Evolutionary conservation across 331 rosid genomes (phyloP), one percentile per base, ranked within the genome.

Genomic region (Malus hybrid): DNA sequence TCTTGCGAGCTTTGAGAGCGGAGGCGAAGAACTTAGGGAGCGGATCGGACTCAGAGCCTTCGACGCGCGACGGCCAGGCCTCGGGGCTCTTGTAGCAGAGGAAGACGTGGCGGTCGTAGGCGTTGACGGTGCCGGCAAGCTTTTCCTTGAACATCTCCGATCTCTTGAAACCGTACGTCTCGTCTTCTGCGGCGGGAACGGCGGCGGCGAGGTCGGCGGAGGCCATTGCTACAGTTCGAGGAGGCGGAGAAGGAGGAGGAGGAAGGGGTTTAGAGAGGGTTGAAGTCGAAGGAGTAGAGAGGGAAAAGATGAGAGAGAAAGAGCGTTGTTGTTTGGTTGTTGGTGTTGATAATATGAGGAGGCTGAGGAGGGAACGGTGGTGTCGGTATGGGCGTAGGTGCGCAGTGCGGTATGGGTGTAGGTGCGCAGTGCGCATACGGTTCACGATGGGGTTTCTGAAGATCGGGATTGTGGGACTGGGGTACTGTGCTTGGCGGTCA

Each of bases 101-200:
- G 79, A 93, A 93, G 1, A 93, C 87, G 65, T 93, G 98, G 72
- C 98, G 96, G 36, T 85, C 93, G 87, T 93, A 91, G 10, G 90
- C 74, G 20, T 78, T 84, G 14, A 91, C 87, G 28, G 96, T 90
- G 22, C 95, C 96, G 7, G 89, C 86, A 27, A 90, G 94, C 13
- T 57, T 90, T 42, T 68, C 85, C 75, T 52, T 71, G 85, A 86
- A 86, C 98, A 93, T 91, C 86, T 93, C 98, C 64, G 88, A 87
- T 12, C 98, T 86, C 29, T 76, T 77, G 85, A 93, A 93, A 6
- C 97, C 98, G 80, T 73, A 75, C 65, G 85, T 90, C 11, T 85
- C 85, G 8, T 82, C 93, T 22, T 80, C 50, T 1, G 50, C 91
- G 46, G 74, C 39, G 11, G 82, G 29, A 3, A 69, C 12, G 69